Evolutionary conservation across 1,139 yeast genomes (phyloP).

Genomic region (Yarrowia galli): DNA sequence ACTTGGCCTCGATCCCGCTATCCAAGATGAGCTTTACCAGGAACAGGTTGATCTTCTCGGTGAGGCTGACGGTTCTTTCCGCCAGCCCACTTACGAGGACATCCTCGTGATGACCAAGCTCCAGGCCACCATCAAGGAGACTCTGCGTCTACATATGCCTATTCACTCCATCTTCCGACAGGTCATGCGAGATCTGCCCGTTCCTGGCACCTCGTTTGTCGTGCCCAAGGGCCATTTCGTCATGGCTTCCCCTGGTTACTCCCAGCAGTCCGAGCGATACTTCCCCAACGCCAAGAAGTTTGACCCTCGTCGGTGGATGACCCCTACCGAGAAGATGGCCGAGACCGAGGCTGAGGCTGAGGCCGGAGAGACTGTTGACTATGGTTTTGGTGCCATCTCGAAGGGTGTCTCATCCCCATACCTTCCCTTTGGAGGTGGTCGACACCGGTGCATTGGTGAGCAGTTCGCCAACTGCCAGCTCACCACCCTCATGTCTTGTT

Average conservation of each 20-base stretch:
- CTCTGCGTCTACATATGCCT: slow-evolving; percentile 94
- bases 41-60: slow-evolving; percentile 75
- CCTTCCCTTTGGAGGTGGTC: slow-evolving; percentile 98
- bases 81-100: slow-evolving; percentile 72
- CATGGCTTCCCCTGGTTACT: slow-evolving; percentile 91
- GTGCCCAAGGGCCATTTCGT: slow-evolving; percentile 92
- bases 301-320: slow-evolving; percentile 87
- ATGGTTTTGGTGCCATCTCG: slow-evolving; percentile 94
- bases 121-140: slow-evolving; percentile 86
- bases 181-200: slow-evolving; percentile 77
- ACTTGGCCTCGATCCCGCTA: slow-evolving; percentile 81
- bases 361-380: slow-evolving; percentile 69
- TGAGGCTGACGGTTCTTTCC: slow-evolving; percentile 55
- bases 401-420: slow-evolving; percentile 96
- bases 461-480: slow-evolving; percentile 96
- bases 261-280: slow-evolving; percentile 76
- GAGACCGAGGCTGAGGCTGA: slow-evolving; percentile 43
- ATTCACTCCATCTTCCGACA: slow-evolving; percentile 94
- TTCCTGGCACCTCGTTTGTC: slow-evolving; percentile 79
- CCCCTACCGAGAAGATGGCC: slow-evolving; percentile 47
- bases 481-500: slow-evolving; percentile 81
- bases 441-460: slow-evolving; percentile 99
- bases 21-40: slow-evolving; percentile 78
- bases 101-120: slow-evolving; percentile 81
- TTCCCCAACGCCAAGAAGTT: slow-evolving; percentile 74